A percentile compares a stretch with the other conserved stretches of the same genome.
Conservation (phyloP, 108 stramenopile genomes). For the Mediolabrus comicus region DNA sequence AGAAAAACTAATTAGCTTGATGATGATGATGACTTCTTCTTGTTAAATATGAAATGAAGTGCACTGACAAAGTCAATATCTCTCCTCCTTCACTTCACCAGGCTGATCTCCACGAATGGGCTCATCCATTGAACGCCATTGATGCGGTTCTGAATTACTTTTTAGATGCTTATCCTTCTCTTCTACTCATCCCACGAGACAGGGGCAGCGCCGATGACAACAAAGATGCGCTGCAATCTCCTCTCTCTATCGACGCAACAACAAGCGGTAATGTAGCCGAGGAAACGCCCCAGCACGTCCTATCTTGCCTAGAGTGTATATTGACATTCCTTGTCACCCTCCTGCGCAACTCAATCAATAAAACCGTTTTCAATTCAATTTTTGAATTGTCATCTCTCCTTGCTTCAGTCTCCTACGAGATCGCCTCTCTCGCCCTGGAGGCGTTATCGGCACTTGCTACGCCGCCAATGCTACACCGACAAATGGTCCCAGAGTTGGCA, state of each 20-base stretch:
- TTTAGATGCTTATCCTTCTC: constrained; percentile 58
- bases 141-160: constrained; percentile 65
- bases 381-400: constrained; percentile 77
- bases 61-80: neutral
- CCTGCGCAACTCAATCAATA: constrained; percentile 80
- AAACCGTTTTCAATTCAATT: constrained; percentile 78
- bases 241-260: constrained; percentile 1
- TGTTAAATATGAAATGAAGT: neutral
- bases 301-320: constrained; percentile 40
- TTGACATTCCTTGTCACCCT: constrained; percentile 55
- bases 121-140: constrained; percentile 72
- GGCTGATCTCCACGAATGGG: constrained; percentile 88
- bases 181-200: constrained; percentile 58
- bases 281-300: constrained; percentile 38
- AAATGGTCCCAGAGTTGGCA: constrained; percentile 80
- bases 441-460: constrained; percentile 61
- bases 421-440: constrained; percentile 58
- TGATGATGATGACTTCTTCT: neutral
- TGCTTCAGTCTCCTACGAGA: constrained; percentile 65
- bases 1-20: neutral
- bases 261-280: constrained; percentile 19
- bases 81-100: constrained; percentile 13
- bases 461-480: constrained; percentile 83
- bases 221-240: constrained; percentile 1
- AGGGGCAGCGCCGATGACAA: constrained; percentile 19